These are phyloP conservation scores for Cajanus cajan DNA, from an alignment of 306 rosid genomes.

Conservation along the genomic window DNA sequence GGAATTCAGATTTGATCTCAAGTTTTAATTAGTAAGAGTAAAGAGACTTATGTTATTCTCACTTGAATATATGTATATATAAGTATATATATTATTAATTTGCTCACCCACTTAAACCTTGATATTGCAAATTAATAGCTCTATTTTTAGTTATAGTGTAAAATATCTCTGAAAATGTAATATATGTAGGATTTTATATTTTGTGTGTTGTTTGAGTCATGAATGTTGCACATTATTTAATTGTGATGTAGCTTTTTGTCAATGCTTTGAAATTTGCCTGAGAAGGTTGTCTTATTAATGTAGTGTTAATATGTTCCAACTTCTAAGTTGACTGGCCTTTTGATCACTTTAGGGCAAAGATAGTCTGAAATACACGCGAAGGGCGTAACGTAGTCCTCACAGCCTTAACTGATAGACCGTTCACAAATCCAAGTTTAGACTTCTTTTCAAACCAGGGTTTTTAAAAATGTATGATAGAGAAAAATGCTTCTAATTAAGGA, in stretches of 20 bases:
- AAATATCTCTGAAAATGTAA: background rate
- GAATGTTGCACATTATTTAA: background rate
- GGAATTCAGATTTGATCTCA: too few species aligned
- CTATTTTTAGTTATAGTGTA: background rate
- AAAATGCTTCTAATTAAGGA: background rate
- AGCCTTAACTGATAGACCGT: background rate
- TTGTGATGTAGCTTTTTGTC: conserved; percentile 2
- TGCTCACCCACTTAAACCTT: background rate
- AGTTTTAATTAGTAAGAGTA: too few species aligned
- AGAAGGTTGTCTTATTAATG: conserved; percentile 19
- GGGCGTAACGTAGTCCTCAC: background rate
- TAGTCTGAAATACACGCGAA: conserved; percentile 2
- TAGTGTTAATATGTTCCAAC: conserved; percentile 21
- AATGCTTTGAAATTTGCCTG: conserved; percentile 5
- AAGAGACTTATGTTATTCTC: too few species aligned
- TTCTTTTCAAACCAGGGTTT: background rate
- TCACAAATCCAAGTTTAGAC: conserved; percentile 1
- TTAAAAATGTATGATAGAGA: background rate
- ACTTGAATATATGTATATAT: too few species aligned
- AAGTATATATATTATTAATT: too few species aligned
- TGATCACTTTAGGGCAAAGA: conserved; percentile 1
- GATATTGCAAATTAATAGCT: background rate
- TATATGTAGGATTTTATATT: background rate
- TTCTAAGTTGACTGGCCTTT: conserved; percentile 18
- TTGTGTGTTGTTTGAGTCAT: background rate